phyloP scores from a whole-genome alignment of 176 grass and related monocot genomes.

The Cenchrus americanus region DNA sequence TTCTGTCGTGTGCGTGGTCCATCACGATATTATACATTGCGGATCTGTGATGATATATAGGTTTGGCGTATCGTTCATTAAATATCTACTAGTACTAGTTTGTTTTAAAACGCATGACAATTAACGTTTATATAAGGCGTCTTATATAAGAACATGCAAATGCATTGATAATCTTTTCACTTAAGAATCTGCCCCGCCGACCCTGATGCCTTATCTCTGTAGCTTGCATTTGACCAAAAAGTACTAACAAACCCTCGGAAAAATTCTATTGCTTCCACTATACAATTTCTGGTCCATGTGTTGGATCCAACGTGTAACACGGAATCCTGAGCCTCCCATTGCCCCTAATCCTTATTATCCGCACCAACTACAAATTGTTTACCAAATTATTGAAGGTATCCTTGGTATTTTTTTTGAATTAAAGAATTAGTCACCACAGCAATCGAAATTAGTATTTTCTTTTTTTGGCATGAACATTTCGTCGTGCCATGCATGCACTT shows the following conservation, averaged over 20 bases:
- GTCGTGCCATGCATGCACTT: slow-evolving; percentile 35
- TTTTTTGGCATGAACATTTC: slow-evolving; percentile 29
- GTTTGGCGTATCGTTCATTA: slow-evolving; percentile 1
- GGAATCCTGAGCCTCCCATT: background rate
- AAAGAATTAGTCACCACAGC: slow-evolving; percentile 9
- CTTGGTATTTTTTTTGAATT: slow-evolving; percentile 27
- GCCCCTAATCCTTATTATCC: slow-evolving; percentile 9
- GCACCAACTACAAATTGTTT: background rate
- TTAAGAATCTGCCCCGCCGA: background rate
- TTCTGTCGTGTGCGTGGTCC: background rate
- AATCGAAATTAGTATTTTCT: background rate
- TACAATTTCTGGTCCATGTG: background rate
- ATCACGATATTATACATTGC: background rate
- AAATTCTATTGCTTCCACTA: slow-evolving; percentile 25
- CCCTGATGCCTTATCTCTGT: background rate
- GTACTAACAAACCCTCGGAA: background rate
- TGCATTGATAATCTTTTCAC: background rate
- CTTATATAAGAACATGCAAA: background rate
- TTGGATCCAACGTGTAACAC: slow-evolving; percentile 55
- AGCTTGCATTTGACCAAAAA: slow-evolving; percentile 40
- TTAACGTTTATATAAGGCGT: background rate
- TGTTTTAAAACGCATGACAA: background rate
- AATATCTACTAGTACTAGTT: background rate
- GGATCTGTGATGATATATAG: background rate
- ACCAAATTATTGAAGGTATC: slow-evolving; percentile 40